phyloP scores from a whole-genome alignment of 2,329 filamentous ascomycete genomes.

The Mycosphaerella arachidis region DNA sequence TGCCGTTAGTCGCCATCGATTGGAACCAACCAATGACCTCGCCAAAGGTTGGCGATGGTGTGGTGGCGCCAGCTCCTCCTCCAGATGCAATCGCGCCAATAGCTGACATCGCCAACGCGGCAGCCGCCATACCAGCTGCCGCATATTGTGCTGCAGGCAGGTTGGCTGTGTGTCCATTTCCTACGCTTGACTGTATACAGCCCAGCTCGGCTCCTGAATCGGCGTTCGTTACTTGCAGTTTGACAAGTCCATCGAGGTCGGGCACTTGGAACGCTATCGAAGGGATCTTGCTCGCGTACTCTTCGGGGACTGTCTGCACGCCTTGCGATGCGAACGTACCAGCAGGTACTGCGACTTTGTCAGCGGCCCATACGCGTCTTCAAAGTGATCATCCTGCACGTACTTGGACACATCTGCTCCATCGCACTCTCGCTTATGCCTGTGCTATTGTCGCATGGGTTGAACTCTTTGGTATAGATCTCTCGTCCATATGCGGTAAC shows the following conservation, averaged over 20 bases:
- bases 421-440: constrained; percentile 44
- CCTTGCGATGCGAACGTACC: constrained; percentile 71
- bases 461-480: constrained; percentile 74
- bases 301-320: constrained; percentile 63
- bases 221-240: constrained; percentile 65
- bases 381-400: constrained; percentile 25
- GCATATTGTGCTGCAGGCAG: constrained; percentile 75
- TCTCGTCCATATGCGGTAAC: constrained; percentile 80
- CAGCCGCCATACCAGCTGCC: constrained; percentile 79
- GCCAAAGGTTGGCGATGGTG: constrained; percentile 75
- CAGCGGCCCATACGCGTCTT: constrained; percentile 3
- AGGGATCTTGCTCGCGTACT: constrained; percentile 73
- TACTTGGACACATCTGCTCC: constrained; percentile 74
- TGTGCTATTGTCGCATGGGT: constrained; percentile 63
- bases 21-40: constrained; percentile 90
- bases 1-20: constrained; percentile 89
- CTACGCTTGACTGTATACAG: constrained; percentile 75
- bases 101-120: constrained; percentile 69
- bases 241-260: constrained; percentile 82
- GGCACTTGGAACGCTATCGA: constrained; percentile 85
- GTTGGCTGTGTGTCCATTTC: constrained; percentile 79
- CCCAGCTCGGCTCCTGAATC: constrained; percentile 61
- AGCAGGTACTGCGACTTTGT: constrained; percentile 56
- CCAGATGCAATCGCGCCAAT: constrained; percentile 61
- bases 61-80: constrained; percentile 54